Percentiles rank a stretch among this genome's conserved stretches.
phyloP scores from a whole-genome alignment of 2,329 filamentous ascomycete genomes.

The Xylaria sp. region DNA sequence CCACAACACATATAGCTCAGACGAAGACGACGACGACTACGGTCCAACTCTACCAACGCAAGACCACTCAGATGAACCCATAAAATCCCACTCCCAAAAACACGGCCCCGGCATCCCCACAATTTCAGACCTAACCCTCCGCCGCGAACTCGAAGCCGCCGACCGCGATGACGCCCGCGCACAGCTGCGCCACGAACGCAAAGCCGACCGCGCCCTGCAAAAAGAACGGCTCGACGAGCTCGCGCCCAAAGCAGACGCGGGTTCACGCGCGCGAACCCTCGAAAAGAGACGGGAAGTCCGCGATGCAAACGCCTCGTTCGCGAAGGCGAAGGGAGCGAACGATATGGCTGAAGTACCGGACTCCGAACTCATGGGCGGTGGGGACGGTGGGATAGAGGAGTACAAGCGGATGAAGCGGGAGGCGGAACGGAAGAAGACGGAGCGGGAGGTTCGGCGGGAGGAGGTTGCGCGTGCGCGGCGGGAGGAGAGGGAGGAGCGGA shows the following conservation, averaged over 20 bases:
- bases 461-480: conserved; percentile 69
- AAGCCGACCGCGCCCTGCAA: conserved; percentile 59
- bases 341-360: conserved; percentile 56
- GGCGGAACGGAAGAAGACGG: conserved; percentile 72
- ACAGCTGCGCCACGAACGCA: conserved; percentile 57
- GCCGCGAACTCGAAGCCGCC: conserved; percentile 45
- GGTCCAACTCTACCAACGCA: conserved; percentile 37
- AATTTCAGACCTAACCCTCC: conserved; percentile 65
- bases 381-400: conserved; percentile 50
- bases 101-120: conserved; percentile 62
- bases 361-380: conserved; percentile 70
- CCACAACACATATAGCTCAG: conserved; percentile 17
- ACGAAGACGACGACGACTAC: conserved; percentile 45
- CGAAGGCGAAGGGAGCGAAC: conserved; percentile 58
- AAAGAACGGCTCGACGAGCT: conserved; percentile 75
- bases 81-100: conserved; percentile 19
- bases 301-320: conserved; percentile 68
- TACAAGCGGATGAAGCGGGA: conserved; percentile 65
- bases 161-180: conserved; percentile 42
- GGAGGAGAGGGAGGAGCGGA: conserved; percentile 74
- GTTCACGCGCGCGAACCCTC: conserved; percentile 73
- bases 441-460: conserved; percentile 75
- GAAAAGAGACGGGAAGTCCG: conserved; percentile 77
- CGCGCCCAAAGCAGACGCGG: conserved; percentile 73
- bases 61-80: conserved; percentile 13